Conservation (phyloP, 495 filamentous ascomycete genomes). For the Terfezia boudieri region DNA sequence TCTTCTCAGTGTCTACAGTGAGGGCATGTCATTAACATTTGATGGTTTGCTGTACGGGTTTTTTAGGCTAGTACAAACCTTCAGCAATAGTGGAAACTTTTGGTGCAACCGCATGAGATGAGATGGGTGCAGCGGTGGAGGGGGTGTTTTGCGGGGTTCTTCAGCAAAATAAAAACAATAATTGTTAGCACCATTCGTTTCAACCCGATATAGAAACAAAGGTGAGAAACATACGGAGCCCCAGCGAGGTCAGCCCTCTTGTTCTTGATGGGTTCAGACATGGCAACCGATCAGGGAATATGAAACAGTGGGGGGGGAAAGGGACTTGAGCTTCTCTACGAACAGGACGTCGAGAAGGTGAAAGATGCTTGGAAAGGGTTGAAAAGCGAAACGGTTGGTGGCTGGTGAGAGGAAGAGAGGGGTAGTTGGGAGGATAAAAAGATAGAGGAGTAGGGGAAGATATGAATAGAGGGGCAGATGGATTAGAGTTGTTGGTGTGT, state of each 20-base stretch:
- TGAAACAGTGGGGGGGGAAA: not conserved
- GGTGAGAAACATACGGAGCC: slow-evolving; percentile 47
- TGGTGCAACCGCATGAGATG: slow-evolving; percentile 89
- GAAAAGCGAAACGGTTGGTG: slow-evolving; percentile 10
- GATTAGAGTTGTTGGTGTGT: not conserved
- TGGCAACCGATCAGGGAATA: slow-evolving; percentile 20
- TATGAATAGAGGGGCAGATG: not conserved
- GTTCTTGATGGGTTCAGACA: slow-evolving; percentile 83
- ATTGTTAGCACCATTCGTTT: no score
- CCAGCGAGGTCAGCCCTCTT: slow-evolving; percentile 63
- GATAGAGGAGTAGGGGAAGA: slow-evolving; percentile 3
- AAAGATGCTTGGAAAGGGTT: slow-evolving; percentile 1
- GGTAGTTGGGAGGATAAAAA: slow-evolving; percentile 12
- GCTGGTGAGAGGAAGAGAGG: slow-evolving; percentile 10
- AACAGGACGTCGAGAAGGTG: not conserved
- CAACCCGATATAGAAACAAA: no score
- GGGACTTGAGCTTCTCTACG: not conserved
- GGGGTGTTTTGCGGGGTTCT: slow-evolving; percentile 96
- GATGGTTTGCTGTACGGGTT: slow-evolving; percentile 3
- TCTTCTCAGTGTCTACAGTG: slow-evolving; percentile 2
- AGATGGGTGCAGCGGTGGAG: slow-evolving; percentile 84
- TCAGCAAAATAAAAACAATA: not conserved
- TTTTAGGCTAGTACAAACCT: slow-evolving; percentile 34
- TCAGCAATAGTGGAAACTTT: slow-evolving; percentile 90
- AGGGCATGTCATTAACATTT: slow-evolving; percentile 8